These are phyloP conservation scores for Serendipita vermifera DNA, from an alignment of 768 basidiomycete species.

Conservation along the genomic window DNA sequence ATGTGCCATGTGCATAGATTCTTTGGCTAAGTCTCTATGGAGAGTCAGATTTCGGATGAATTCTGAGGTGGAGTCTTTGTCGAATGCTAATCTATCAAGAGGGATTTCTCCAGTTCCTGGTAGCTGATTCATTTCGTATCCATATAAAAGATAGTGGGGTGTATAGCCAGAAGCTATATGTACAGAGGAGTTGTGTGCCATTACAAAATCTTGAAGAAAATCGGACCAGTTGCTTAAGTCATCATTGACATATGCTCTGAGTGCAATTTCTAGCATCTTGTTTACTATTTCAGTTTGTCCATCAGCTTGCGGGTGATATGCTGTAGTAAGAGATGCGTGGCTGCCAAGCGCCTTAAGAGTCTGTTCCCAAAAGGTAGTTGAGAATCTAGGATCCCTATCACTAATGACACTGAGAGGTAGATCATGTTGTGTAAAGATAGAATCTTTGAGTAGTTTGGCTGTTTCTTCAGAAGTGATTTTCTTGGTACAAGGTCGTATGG, in stretches of 20 bases:
- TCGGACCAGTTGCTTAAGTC: slow-evolving; percentile 20
- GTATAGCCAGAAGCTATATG: slow-evolving; percentile 22
- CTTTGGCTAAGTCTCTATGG: slow-evolving; percentile 9
- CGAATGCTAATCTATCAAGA: no score
- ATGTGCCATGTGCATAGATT: slow-evolving; percentile 12
- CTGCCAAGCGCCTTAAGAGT: no score
- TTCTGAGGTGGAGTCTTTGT: no score
- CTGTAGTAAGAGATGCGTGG: slow-evolving; percentile 20
- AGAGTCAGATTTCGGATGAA: slow-evolving; percentile 9
- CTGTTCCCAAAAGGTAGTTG: slow-evolving; percentile 21
- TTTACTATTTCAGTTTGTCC: slow-evolving; percentile 28
- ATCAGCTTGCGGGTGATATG: slow-evolving; percentile 29
- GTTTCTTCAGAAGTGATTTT: neutral
- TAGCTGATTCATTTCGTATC: slow-evolving; percentile 20
- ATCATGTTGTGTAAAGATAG: slow-evolving; percentile 10
- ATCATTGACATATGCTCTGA: slow-evolving; percentile 23
- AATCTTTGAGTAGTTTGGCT: slow-evolving; percentile 12
- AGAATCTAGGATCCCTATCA: slow-evolving; percentile 2
- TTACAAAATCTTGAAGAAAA: slow-evolving; percentile 17
- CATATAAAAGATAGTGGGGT: slow-evolving; percentile 22
- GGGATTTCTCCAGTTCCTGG: no score
- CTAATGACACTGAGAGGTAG: slow-evolving; percentile 11
- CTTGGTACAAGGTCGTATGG: slow-evolving; percentile 12
- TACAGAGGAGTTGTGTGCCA: slow-evolving; percentile 24
- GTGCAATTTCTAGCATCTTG: slow-evolving; percentile 22